These are phyloP conservation scores for Leucoagaricus sp. DNA, from an alignment of 1,284 basidiomycete species.

Conservation along the genomic window DNA sequence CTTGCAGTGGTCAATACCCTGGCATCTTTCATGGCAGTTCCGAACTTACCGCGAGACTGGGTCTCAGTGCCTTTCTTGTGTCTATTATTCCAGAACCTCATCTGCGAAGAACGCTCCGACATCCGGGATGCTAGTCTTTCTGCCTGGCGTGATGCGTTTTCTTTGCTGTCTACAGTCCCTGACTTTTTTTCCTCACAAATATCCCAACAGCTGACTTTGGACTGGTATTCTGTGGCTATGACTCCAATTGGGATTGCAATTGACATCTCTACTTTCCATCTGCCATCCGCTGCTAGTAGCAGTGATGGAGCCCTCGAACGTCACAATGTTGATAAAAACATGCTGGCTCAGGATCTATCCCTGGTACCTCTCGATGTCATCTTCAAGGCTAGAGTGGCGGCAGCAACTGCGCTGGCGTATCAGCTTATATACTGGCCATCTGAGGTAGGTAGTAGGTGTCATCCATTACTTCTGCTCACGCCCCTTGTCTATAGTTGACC, in stretches of 20 bases:
- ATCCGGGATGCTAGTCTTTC: conserved; percentile 80
- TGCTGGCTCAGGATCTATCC: conserved; percentile 90
- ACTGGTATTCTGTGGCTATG: conserved; percentile 91
- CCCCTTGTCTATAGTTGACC: conserved; percentile 36
- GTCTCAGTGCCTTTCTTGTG: conserved; percentile 77
- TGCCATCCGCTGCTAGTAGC: conserved; percentile 50
- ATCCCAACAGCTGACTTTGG: conserved; percentile 56
- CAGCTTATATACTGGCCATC: conserved; percentile 71
- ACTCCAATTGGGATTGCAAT: conserved; percentile 87
- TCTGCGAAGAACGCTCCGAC: conserved; percentile 89
- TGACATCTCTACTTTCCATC: conserved; percentile 74
- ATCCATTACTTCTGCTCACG: conserved; percentile 9
- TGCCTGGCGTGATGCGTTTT: conserved; percentile 79
- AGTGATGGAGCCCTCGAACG: conserved; percentile 57
- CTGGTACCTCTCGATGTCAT: conserved; percentile 82
- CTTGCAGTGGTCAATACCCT: conserved; percentile 92
- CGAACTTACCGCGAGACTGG: conserved; percentile 83
- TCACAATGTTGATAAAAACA: conserved; percentile 96
- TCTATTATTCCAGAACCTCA: conserved; percentile 92
- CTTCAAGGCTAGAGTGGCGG: conserved; percentile 81
- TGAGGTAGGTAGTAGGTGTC: conserved; percentile 41
- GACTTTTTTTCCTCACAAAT: conserved; percentile 55
- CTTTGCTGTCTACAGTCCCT: conserved; percentile 47
- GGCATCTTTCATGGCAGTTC: conserved; percentile 81
- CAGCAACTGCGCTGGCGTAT: conserved; percentile 80